Base-by-base conservation (phyloP, 768 basidiomycete genomes). In the Melanogaster broomeanus region DNA sequence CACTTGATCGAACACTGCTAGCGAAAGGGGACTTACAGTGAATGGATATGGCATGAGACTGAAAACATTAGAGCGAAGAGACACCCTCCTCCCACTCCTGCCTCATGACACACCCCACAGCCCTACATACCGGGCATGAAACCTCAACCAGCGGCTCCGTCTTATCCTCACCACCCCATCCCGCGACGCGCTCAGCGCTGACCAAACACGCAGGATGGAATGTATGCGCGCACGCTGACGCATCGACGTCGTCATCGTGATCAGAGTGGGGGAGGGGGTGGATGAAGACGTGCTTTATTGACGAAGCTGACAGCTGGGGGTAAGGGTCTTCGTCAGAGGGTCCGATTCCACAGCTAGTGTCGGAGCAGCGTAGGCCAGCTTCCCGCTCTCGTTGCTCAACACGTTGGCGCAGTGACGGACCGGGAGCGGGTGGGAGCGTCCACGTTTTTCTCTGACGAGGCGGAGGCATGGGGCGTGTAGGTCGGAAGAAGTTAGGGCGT, bases 181-280 rank as follows among this genome's bases (percentile, higher is more conserved):
- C 74, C 12, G 85, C 79, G 15, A 74, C 84, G 53, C 82, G 82
- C 75, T 73, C 88, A 53, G 77, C 83, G 69, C 64, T 78, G 42
- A 92, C 88, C 35, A 92, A 62, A 67, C 90, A 92, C 48, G 81
- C 66, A 9, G 82, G 77, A 61, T 92, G 90, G 76, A 91, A 91
- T 40, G 61, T 71, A 67, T 92, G 90, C 31, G 62, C 53, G 59
- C 90, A 91, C 47, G 80, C 72, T 34, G 58, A 53, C 25, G 48
- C 63, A 28, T 54, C 53, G 0, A 34, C 50, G 35, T 57, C 63
- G 12, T 45, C 48, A 16, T 48, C 56, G 42, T 48, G 59, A 28
- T 68, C 53, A 30, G 22, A 15, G 9, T 15, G 24, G 43, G 63
- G 47, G 10, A 61, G 43, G 4, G 60, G 38, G 42, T 57, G 55